Evolutionary conservation across 306 rosid genomes (phyloP), one percentile per base, ranked within the genome.

Genomic region (Castanospermum australe): DNA sequence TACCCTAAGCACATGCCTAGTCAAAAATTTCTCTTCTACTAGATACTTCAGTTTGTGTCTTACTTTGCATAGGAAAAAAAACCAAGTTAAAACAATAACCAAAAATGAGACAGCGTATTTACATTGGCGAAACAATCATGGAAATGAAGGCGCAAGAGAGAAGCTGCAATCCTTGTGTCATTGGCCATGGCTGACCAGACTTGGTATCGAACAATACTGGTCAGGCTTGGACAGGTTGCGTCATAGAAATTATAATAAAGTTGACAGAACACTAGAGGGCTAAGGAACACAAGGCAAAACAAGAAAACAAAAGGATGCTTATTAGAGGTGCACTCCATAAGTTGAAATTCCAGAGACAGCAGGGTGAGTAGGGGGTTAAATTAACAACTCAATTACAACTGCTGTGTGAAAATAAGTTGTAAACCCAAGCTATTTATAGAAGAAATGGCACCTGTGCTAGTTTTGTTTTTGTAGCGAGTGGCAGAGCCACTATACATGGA

Each of bases 71-170:
- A 61, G 1, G 36, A 4, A 36, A 36, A 36, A 21, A 6, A n/a
- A 10, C 0, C 24, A 0, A 15, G 18, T 4, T 48, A 20, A 13
- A 14, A 36, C 21, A 25, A 15, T 20, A 14, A 22, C 39, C 5
- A 52, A 15, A 56, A 12, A 35, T 24, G 18, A 44, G 50, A 8
- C 7, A 38, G 18, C 1, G 61, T 48, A 9, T 42, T 80, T 90
- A 92, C 93, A 33, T 78, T 83, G 75, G 82, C 92, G 33, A 92
- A 87, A 79, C 93, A 92, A 60, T 92, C 95, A 54, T 90, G 94
- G 84, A 88, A 92, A 86, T 90, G 91, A 73, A 92, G 93, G 64
- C 97, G 86, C 86, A 92, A 81, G 80, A 92, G 89, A 69, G 97
- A 92, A 72, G 97, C 93, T 25, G 97, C 87, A 63, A 87, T 87